Base-by-base conservation (phyloP, 495 filamentous ascomycete genomes). In the Podospora australis region DNA sequence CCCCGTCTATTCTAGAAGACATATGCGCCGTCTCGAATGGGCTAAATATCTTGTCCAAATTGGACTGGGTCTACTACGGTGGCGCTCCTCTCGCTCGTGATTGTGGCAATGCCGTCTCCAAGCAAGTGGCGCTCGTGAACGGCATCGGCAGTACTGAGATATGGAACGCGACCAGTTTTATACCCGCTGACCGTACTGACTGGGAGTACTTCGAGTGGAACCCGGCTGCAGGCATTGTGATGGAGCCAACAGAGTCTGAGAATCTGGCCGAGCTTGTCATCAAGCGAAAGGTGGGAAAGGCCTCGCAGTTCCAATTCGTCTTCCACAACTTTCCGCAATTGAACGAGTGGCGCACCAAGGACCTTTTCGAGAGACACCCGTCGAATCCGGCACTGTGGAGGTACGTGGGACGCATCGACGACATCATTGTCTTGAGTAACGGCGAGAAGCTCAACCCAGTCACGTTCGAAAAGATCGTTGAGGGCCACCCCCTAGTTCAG, bases 361-460 rank as follows among this genome's bases (percentile, higher is more conserved):
- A 82, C 57, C 66, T 82, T 0, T 83, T 70, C 43, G 53, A 58
- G 1, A 60, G 59, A 13, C 73, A 78, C 41, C 70, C 75, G 0
- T 52, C 57, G 1, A 59, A 65, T 20, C 56, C 66, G 0, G 54
- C 63, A 6, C 57, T 69, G 23, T 81, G 74, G 77, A 53, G 48
- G 6, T 74, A 70, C 49, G 48, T 55, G 21, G 72, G 75, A 0
- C 64, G 78, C 21, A 48, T 55, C 0, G 78, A 83, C 49, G 78
- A 82, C 51, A 56, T 79, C 22, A 70, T 83, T 28, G 75, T 78
- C 0, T 66, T 82, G 39, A 66, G 64, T 10, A 80, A 75, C 49
- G 79, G 77, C 2, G 72, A 80, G 46, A 82, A 81, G 57, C 50
- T 75, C 25, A 75, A 79, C 43, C 78, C 79, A 0, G 58, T 70